A percentile compares a stretch with the other conserved stretches of the same genome.
These are phyloP conservation scores for Podospora tetraspora DNA, from an alignment of 495 filamentous ascomycete species.

Conservation along the genomic window DNA sequence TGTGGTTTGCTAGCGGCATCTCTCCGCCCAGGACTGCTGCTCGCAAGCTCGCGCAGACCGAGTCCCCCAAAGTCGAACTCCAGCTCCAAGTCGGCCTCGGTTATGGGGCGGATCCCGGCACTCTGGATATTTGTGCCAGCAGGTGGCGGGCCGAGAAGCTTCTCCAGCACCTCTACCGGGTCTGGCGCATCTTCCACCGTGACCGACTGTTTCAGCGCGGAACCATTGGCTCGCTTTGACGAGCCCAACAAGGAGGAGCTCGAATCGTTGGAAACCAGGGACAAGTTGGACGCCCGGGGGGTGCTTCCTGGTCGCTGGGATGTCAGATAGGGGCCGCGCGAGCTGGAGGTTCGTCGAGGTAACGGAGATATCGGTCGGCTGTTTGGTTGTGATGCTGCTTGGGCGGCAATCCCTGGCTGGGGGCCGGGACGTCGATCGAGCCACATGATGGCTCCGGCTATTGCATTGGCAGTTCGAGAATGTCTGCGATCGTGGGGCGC, in stretches of 20 bases:
- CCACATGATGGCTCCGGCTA: conserved; percentile 57
- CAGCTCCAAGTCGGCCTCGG: conserved; percentile 37
- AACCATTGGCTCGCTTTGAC: conserved; percentile 58
- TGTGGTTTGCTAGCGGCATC: conserved; percentile 55
- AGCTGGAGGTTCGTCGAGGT: conserved; percentile 52
- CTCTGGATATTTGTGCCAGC: conserved; percentile 7
- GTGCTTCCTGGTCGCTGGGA: conserved; percentile 54
- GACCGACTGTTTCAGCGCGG: conserved; percentile 54
- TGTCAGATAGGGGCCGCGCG: conserved; percentile 49
- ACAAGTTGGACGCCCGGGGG: conserved; percentile 58
- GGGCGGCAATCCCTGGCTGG: conserved; percentile 52
- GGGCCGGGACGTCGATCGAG: conserved; percentile 78
- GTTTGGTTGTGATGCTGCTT: conserved; percentile 39
- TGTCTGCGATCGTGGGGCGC: background rate
- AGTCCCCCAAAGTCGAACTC: conserved; percentile 76
- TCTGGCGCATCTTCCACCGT: conserved; percentile 55
- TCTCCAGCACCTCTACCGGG: conserved; percentile 65
- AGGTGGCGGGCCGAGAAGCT: conserved; percentile 57
- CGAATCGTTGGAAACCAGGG: conserved; percentile 66
- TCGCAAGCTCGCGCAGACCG: conserved; percentile 66
- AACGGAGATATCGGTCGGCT: conserved; percentile 67
- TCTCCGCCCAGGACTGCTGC: conserved; percentile 37
- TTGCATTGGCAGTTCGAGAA: background rate
- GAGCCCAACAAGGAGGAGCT: conserved; percentile 62
- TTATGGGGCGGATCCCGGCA: conserved; percentile 26